Base-by-base conservation (phyloP, 2,329 filamentous ascomycete species). In the Hypoxylon rubiginosum region DNA sequence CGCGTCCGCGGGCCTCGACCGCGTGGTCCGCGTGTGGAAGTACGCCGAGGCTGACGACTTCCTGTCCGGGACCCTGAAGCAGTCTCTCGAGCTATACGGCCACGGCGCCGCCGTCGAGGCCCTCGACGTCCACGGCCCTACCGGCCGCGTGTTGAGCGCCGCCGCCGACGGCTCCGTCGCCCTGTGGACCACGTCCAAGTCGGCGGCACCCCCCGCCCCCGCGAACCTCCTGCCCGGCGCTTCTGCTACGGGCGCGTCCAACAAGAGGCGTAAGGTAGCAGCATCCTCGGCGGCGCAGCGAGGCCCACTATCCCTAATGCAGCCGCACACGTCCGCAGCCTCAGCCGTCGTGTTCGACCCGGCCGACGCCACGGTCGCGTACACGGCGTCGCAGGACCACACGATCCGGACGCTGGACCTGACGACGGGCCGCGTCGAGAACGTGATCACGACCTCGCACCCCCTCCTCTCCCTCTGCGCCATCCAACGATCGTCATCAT, bases 331-430 rank as follows among this genome's bases (percentile, higher is more conserved):
- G 60, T 86, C 89, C 10, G 86, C 91, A 48, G 93, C 94, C 48
- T 92, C 92, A 0, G 91, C 91, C 58, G 92, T 91, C 39, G 86
- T 93, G 51, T 98, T 99, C 83, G 93, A 97, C 79, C 91, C 91
- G 4, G 85, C 88, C 58, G 95, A 98, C 80, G 81, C 90, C 10
- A 97, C 93, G 13, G 93, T 97, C 43, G 95, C 92, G 50, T 98
- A 99, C 84, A 95, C 93, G 1, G 89, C 90, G 21, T 97, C 94
- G 17, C 92, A 92, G 82, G 97, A 99, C 82, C 94, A 97, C 83
- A 92, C 92, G 0, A 84, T 98, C 72, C 91, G 91, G 69, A 98
- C 96, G 0, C 92, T 97, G 82, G 96, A 99, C 82, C 86, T 99
- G 50, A 90, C 94, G 0, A 97, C 95, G 0, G 85, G 88, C 58